phyloP scores from a whole-genome alignment of 441 rosid genomes.

The Omphalea diandra region DNA sequence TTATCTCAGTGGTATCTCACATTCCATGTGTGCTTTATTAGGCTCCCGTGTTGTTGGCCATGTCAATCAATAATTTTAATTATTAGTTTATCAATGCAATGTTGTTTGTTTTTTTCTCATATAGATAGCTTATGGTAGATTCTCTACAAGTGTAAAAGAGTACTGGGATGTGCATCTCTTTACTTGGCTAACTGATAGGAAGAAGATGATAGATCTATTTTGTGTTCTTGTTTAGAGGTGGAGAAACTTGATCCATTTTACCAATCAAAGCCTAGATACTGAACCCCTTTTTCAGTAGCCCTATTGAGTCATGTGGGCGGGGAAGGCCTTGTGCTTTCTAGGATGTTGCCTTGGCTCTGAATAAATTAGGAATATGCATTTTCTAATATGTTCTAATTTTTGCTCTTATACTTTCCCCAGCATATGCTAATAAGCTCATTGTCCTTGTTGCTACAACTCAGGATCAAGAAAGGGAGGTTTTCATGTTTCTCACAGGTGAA shows the following conservation, averaged over 20 bases:
- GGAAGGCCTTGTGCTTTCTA: constrained; percentile 87
- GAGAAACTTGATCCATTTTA: constrained; percentile 80
- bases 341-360: constrained; percentile 74
- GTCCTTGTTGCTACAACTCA: constrained; percentile 28
- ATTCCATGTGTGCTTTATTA: too few species aligned
- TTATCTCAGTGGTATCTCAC: background rate
- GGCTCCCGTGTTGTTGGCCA: background rate
- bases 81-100: constrained; percentile 20
- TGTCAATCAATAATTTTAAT: constrained; percentile 12
- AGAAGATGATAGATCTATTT: constrained; percentile 57
- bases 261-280: constrained; percentile 77
- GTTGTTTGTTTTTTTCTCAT: constrained; percentile 20
- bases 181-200: constrained; percentile 67
- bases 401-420: background rate
- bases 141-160: constrained; percentile 50
- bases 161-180: constrained; percentile 63
- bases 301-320: constrained; percentile 79
- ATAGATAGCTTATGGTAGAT: constrained; percentile 76
- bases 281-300: constrained; percentile 83
- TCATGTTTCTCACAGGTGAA: constrained; percentile 71
- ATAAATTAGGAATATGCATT: constrained; percentile 63
- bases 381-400: constrained; percentile 30
- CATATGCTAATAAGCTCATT: background rate
- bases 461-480: constrained; percentile 74
- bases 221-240: constrained; percentile 61